These are phyloP conservation scores for Plasmodium reichenowi DNA, from an alignment of 169 alveolate genomes.

Conservation along the genomic window DNA sequence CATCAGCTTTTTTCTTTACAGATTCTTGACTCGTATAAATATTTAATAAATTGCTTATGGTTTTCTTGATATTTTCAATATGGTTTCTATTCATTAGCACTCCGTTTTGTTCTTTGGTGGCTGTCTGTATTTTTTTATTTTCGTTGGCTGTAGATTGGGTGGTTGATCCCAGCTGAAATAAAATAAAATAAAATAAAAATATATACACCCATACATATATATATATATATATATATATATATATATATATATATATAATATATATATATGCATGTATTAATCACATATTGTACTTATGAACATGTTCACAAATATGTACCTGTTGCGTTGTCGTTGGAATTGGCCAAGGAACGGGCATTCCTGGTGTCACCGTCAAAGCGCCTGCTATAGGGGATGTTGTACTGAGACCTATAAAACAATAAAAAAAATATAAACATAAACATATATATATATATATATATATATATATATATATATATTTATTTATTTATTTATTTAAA, in stretches of 20 bases:
- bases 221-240: constrained; percentile 5
- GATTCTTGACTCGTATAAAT: constrained; percentile 60
- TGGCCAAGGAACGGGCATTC: constrained; percentile 94
- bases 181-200: constrained; percentile 1
- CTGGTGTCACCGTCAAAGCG: constrained; percentile 89
- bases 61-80: constrained; percentile 76
- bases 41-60: constrained; percentile 69
- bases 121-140: constrained; percentile 81
- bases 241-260: not conserved
- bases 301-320: constrained; percentile 13
- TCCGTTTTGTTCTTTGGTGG: constrained; percentile 78
- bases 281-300: not conserved
- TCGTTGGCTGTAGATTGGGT: constrained; percentile 82
- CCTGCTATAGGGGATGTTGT: constrained; percentile 91
- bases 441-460: not conserved
- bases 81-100: constrained; percentile 78
- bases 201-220: not conserved
- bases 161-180: constrained; percentile 77
- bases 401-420: constrained; percentile 10
- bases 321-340: constrained; percentile 92
- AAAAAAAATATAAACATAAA: not conserved
- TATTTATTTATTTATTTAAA: not conserved
- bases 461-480: not conserved
- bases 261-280: constrained; percentile 24
- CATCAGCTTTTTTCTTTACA: constrained; percentile 80